phyloP scores from a whole-genome alignment of 2,329 filamentous ascomycete genomes.

The Celoporthe dispersa region DNA sequence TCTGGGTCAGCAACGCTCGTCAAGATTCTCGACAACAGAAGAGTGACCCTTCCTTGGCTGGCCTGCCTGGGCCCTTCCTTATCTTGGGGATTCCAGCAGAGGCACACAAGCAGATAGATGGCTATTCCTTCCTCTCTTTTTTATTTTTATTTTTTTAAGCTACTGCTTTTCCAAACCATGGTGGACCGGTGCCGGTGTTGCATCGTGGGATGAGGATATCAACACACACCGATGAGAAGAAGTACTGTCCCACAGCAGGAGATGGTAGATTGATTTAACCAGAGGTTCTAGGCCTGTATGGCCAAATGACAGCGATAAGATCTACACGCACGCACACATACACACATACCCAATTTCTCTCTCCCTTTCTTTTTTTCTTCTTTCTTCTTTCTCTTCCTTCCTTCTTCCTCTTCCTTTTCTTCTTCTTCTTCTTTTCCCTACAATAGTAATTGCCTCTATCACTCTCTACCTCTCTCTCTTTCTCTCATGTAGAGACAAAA shows the following conservation, averaged over 20 bases:
- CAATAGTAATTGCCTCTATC: background rate
- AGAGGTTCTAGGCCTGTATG: background rate
- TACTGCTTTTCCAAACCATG: background rate
- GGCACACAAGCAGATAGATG: background rate
- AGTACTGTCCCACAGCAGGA: background rate
- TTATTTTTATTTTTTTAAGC: background rate
- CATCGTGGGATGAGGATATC: background rate
- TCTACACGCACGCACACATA: too few relatives aligned
- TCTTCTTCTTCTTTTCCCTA: too few relatives aligned
- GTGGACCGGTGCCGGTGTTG: background rate
- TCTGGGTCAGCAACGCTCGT: constrained; percentile 1
- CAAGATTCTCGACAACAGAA: constrained; percentile 1
- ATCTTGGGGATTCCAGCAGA: background rate
- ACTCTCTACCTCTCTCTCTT: background rate
- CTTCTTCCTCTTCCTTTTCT: background rate
- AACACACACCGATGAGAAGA: background rate
- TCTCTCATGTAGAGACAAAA: too few relatives aligned
- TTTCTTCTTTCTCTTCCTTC: background rate
- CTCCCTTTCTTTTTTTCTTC: background rate
- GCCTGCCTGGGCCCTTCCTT: background rate
- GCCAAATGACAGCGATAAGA: background rate
- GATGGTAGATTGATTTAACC: background rate
- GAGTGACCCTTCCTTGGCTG: background rate
- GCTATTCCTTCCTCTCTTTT: too few relatives aligned
- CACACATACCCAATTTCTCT: background rate